Evolutionary conservation across 2,329 filamentous ascomycete species (phyloP).

Genomic region (Fusarium sarcochroum): DNA sequence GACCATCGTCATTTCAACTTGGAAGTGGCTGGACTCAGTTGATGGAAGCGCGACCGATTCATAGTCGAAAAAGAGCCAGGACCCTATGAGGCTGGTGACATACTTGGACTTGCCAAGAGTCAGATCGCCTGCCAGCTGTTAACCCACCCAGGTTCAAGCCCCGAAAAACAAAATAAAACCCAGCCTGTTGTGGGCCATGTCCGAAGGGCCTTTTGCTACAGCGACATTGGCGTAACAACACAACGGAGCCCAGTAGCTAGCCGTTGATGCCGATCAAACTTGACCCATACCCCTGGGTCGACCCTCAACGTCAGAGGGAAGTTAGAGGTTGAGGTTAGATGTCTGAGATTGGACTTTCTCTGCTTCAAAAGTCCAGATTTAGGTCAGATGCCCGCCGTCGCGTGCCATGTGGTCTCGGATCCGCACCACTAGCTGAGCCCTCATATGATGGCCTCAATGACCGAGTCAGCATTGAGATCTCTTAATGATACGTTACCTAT

Average conservation of each 20-base stretch:
- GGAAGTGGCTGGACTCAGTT: conserved; percentile 5
- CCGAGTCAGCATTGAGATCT: conserved; percentile 35
- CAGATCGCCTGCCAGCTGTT: background rate
- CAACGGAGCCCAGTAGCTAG: background rate
- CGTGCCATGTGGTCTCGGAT: conserved; percentile 30
- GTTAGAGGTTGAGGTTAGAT: conserved; percentile 1
- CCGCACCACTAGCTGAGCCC: conserved; percentile 24
- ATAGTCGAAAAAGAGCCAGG: background rate
- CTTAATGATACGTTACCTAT: conserved; percentile 39
- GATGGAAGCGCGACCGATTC: background rate
- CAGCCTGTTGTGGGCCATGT: conserved; percentile 13
- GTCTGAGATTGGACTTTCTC: background rate
- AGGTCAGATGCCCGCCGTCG: conserved; percentile 19
- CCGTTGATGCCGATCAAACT: conserved; percentile 20
- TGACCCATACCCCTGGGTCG: conserved; percentile 14
- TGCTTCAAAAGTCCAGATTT: conserved; percentile 12
- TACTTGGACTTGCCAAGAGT: conserved; percentile 1
- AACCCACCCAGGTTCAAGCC: background rate
- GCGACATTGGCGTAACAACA: conserved; percentile 1
- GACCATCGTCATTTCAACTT: conserved; percentile 4
- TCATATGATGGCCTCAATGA: conserved; percentile 23
- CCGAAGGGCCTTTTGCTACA: conserved; percentile 2
- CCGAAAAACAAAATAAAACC: background rate
- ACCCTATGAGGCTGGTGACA: conserved; percentile 13
- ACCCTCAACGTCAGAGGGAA: background rate